Evolutionary conservation across 306 rosid species (phyloP).

Genomic region (Spatholobus suberectus): DNA sequence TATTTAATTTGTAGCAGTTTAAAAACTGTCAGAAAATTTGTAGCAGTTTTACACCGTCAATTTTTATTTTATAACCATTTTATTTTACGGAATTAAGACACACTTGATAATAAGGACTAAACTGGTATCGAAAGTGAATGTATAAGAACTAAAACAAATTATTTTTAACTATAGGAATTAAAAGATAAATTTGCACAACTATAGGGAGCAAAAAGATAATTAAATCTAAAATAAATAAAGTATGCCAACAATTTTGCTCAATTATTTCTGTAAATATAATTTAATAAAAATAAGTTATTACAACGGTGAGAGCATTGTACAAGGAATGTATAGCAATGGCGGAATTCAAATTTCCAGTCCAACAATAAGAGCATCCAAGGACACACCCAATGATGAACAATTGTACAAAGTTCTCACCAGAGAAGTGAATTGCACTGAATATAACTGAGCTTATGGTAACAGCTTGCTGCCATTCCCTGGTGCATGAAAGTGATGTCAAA

Average conservation of each 20-base stretch:
- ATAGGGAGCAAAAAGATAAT: too few species aligned
- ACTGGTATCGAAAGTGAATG: too few species aligned
- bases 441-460: constrained; percentile 65
- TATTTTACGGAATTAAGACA: too few species aligned
- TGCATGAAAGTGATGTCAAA: constrained; percentile 64
- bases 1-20: too few species aligned
- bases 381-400: constrained; percentile 76
- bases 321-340: constrained; percentile 73
- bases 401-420: constrained; percentile 70
- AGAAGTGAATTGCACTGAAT: constrained; percentile 82
- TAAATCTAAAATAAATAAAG: not conserved
- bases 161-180: too few species aligned
- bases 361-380: constrained; percentile 78
- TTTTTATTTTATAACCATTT: too few species aligned
- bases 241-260: constrained; percentile 4
- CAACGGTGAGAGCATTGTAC: constrained; percentile 74
- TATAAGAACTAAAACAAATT: too few species aligned
- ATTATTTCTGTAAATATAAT: not conserved
- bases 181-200: too few species aligned
- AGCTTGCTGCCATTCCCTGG: constrained; percentile 78
- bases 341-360: constrained; percentile 75
- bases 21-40: too few species aligned
- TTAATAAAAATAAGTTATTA: constrained; percentile 56
- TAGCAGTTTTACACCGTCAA: too few species aligned
- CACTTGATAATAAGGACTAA: too few species aligned